These are phyloP conservation scores for Colletotrichum zoysiae DNA, from an alignment of 2,329 filamentous ascomycete genomes.

Conservation along the genomic window DNA sequence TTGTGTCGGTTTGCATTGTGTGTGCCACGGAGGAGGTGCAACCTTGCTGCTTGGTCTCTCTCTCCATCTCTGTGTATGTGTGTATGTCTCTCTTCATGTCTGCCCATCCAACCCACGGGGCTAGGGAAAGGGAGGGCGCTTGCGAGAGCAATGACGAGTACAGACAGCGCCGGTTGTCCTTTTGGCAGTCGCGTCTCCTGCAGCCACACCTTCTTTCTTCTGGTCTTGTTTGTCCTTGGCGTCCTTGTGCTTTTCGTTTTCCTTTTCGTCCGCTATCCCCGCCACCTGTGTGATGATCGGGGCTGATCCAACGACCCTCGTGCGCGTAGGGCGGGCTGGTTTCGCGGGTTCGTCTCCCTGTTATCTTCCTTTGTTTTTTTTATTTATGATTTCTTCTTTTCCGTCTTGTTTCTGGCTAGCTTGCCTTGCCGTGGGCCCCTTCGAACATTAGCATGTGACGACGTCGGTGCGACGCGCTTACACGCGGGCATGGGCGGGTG, in stretches of 20 bases:
- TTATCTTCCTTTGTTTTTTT: not conserved
- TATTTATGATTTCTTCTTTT: not conserved
- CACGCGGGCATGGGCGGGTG: not conserved
- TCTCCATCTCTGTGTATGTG: not conserved
- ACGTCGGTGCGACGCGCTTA: not conserved
- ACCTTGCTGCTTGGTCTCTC: not conserved
- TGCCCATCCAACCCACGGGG: not conserved
- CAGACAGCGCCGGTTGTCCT: not conserved
- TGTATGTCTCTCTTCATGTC: not conserved
- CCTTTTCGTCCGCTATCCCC: not conserved
- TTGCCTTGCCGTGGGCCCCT: not conserved
- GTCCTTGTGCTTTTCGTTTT: not conserved
- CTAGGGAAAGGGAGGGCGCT: not conserved
- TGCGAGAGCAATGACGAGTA: not conserved
- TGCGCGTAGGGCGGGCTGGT: not conserved
- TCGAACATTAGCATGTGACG: slow-evolving; percentile 15
- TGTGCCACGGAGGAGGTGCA: not conserved
- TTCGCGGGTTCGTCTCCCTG: not conserved
- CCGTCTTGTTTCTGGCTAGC: not conserved
- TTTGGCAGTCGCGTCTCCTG: slow-evolving; percentile 10
- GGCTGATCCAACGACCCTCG: not conserved
- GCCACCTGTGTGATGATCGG: not conserved
- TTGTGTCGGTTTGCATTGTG: not conserved
- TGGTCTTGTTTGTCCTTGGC: not conserved
- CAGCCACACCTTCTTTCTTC: slow-evolving; percentile 35